These are phyloP conservation scores for Clarireedia monteithiana DNA, from an alignment of 2,329 filamentous ascomycete genomes.

Conservation along the genomic window DNA sequence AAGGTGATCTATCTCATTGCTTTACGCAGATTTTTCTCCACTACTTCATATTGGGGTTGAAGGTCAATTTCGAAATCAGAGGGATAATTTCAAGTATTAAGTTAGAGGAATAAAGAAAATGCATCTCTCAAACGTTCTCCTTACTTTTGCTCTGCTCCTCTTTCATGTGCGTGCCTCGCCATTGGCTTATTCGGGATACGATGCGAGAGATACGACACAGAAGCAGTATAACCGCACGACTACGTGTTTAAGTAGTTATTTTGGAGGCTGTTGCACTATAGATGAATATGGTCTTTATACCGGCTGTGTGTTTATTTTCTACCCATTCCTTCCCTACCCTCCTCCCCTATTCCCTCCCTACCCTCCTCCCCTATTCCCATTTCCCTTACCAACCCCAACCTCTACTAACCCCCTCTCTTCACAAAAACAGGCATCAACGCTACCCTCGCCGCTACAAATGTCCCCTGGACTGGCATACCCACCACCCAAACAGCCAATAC, in stretches of 20 bases:
- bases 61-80: too few species aligned
- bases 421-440: background rate
- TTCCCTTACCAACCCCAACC: background rate
- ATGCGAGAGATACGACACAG: background rate
- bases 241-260: conserved; percentile 8
- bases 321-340: background rate
- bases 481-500: background rate
- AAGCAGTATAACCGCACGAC: background rate
- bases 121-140: background rate
- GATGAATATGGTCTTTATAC: background rate
- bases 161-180: background rate
- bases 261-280: conserved; percentile 1
- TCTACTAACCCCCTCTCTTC: too few species aligned
- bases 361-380: background rate
- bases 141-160: background rate
- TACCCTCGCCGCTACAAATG: background rate
- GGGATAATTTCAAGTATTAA: too few species aligned
- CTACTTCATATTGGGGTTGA: too few species aligned
- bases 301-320: background rate
- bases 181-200: background rate
- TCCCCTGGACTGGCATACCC: background rate
- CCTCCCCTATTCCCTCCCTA: background rate
- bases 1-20: too few species aligned
- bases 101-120: too few species aligned
- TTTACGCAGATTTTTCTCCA: too few species aligned